Conservation (phyloP, 768 basidiomycete species). For the Lenzites betulinus region DNA sequence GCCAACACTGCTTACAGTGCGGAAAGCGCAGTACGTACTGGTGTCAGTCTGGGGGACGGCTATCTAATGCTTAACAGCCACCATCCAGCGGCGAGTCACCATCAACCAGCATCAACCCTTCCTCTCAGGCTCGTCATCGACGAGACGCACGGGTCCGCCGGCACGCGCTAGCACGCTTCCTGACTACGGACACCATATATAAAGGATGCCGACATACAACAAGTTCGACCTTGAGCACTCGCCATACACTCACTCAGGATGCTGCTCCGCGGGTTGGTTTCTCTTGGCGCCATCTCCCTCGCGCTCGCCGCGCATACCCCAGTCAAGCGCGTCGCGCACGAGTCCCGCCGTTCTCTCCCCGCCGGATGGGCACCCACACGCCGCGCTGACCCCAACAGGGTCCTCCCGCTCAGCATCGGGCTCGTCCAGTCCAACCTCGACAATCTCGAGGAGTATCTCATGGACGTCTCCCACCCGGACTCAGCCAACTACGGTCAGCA, state of each 20-base stretch:
- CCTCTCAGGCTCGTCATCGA: not conserved
- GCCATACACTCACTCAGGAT: not conserved
- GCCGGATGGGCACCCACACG: conserved; percentile 43
- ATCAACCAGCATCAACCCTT: too few relatives aligned
- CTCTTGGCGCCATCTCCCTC: conserved; percentile 9
- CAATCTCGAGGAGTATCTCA: conserved; percentile 46
- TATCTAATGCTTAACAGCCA: too few relatives aligned
- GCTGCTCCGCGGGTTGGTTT: conserved; percentile 11
- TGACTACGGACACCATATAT: not conserved
- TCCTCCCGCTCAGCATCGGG: conserved; percentile 52
- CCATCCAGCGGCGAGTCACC: too few relatives aligned
- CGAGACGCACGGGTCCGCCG: not conserved
- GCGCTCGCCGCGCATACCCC: conserved; percentile 7
- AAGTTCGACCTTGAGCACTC: conserved; percentile 8
- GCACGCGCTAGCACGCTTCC: not conserved
- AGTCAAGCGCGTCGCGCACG: conserved; percentile 34
- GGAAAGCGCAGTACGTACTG: too few relatives aligned
- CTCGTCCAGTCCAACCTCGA: conserved; percentile 49
- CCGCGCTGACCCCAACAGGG: conserved; percentile 35
- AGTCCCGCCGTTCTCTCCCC: conserved; percentile 31
- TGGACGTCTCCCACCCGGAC: conserved; percentile 52
- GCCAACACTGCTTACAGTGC: too few relatives aligned
- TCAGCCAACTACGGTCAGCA: conserved; percentile 54
- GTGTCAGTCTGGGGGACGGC: too few relatives aligned
- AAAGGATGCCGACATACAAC: too few relatives aligned